Percentiles rank a stretch among this genome's conserved stretches.
These are phyloP conservation scores for Ophiostoma piceae DNA, from an alignment of 2,329 filamentous ascomycete genomes.

Conservation along the genomic window DNA sequence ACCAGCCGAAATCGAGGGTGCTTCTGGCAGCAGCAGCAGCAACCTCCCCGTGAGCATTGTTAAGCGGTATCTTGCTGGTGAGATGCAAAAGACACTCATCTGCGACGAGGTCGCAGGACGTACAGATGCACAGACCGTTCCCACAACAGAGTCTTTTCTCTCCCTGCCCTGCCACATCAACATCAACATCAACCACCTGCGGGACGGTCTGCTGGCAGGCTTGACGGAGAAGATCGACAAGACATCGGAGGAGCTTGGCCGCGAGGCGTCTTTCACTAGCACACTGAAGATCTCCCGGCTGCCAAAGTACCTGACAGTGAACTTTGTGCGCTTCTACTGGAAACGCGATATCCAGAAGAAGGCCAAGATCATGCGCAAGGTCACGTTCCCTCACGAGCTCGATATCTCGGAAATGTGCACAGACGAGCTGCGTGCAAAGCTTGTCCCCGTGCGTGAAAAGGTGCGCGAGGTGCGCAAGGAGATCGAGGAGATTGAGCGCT, in stretches of 20 bases:
- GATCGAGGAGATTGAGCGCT: constrained; percentile 84
- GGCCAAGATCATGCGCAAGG: constrained; percentile 99
- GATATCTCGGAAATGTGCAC: constrained; percentile 95
- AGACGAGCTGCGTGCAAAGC: constrained; percentile 73
- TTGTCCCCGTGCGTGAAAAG: constrained; percentile 92
- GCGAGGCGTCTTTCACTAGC: constrained; percentile 83
- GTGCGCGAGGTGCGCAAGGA: constrained; percentile 93
- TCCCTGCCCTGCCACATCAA: constrained; percentile 97
- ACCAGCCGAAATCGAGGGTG: constrained; percentile 29
- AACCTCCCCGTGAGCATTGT: constrained; percentile 52
- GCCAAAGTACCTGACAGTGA: constrained; percentile 91
- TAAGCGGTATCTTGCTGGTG: constrained; percentile 83
- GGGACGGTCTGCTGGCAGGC: constrained; percentile 78
- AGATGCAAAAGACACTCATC: constrained; percentile 70
- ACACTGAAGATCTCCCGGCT: constrained; percentile 82
- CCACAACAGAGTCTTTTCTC: constrained; percentile 69
- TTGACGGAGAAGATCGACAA: constrained; percentile 90
- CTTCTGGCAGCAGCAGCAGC: neutral
- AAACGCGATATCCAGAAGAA: constrained; percentile 94
- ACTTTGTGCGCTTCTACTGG: constrained; percentile 99
- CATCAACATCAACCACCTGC: constrained; percentile 77
- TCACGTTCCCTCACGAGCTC: constrained; percentile 89
- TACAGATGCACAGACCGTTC: constrained; percentile 66
- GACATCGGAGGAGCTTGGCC: constrained; percentile 67
- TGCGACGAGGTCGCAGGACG: constrained; percentile 78